Evolutionary conservation across 768 basidiomycete species (phyloP), one percentile per base, ranked within the genome.

Genomic region (Leccinellum albellum): DNA sequence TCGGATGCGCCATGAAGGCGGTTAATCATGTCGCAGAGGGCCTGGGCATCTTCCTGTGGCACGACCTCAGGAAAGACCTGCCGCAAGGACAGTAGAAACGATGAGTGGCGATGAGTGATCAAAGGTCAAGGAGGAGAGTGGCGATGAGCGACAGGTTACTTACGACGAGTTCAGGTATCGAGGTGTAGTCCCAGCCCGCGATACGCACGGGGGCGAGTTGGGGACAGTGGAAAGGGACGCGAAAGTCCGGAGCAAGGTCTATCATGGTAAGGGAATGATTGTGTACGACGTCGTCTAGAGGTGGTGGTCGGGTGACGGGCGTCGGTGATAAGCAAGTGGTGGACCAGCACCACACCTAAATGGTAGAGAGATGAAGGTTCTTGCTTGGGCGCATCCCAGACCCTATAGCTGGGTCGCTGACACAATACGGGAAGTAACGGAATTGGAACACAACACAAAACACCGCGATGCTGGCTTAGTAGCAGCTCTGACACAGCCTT

Each of bases 191-290:
- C 70, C 70, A 71, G 21, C 69, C 67, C 7, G 56, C 15, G 28
- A 73, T 61, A 14, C 63, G 63, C 2, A 64, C 51, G 13, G 70
- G 70, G 0, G 70, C 71, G 21, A 71, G 69, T 52, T 67, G 69
- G 17, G 63, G 53, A 7, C 65, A 67, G 47, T 71, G 70, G 7
- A 69, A 73, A 21, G 69, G 71, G 35, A 71, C 58, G 14, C 24
- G 66, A 46, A 71, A 71, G 37, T 59, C 62, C 7, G 57, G 24
- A 29, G 60, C 67, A 37, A 59, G 50, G 53, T 63, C 65, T 62
- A 71, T 66, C 40, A 24, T 62, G 28, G 44, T 24, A 21, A 12
- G 9, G 4, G 15, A 32, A 10, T 13, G 53, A 54, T 51, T 4
- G 29, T n/a, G 32, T 26, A 24, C 23, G 37, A 21, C 3, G 37